Conservation (phyloP, 768 basidiomycete genomes). For the Pulveroboletus frians region DNA sequence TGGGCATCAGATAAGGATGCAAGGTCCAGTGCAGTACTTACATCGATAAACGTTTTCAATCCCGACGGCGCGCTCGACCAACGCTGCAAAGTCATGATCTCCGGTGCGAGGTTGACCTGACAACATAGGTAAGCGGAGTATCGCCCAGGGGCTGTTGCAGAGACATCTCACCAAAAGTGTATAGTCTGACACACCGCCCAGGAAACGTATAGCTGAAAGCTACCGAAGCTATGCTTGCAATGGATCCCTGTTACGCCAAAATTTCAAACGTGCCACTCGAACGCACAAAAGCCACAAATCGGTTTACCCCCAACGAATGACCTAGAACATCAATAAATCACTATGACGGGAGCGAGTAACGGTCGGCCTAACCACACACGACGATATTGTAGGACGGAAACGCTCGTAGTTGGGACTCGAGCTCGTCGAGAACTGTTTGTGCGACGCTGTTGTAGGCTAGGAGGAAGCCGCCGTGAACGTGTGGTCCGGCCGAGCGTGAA, state of each 20-base stretch:
- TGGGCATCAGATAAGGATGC: neutral
- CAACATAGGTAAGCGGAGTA: neutral
- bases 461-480: constrained; percentile 35
- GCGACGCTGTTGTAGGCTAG: constrained; percentile 34
- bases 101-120: constrained; percentile 50
- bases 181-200: constrained; percentile 27
- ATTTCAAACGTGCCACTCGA: constrained; percentile 1
- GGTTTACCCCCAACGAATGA: constrained; percentile 37
- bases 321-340: constrained; percentile 18
- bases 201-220: constrained; percentile 30
- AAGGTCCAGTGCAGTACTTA: constrained; percentile 11
- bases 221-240: constrained; percentile 36
- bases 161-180: constrained; percentile 40
- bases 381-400: constrained; percentile 33
- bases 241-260: constrained; percentile 28
- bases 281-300: neutral
- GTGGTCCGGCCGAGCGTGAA: constrained; percentile 12
- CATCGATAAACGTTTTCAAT: constrained; percentile 39
- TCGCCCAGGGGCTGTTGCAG: neutral
- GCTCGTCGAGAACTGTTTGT: constrained; percentile 22
- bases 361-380: constrained; percentile 25
- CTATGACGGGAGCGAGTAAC: neutral
- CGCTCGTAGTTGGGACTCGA: constrained; percentile 28
- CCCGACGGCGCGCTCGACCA: constrained; percentile 38
- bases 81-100: constrained; percentile 35